A percentile compares a stretch with the other conserved stretches of the same genome.
Evolutionary conservation across 2,329 filamentous ascomycete genomes (phyloP).

Genomic region (Didymosphaeria variabile): DNA sequence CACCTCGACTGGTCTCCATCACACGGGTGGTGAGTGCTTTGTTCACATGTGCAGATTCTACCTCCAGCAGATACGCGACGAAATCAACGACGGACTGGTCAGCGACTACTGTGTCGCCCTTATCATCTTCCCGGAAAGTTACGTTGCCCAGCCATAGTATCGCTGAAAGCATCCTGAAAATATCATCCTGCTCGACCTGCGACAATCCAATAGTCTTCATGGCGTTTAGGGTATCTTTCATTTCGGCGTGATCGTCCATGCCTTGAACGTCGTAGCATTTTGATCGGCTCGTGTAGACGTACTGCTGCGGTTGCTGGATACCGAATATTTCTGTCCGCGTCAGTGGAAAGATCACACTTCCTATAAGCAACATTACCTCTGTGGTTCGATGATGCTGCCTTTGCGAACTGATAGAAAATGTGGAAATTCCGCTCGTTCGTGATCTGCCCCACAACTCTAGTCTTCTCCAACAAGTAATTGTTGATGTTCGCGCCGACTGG

Average conservation of each 20-base stretch:
- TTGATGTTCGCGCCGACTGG: conserved; percentile 97
- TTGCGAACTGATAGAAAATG: conserved; percentile 99
- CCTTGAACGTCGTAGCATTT: conserved; percentile 95
- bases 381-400: conserved; percentile 88
- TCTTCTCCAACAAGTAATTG: conserved; percentile 96
- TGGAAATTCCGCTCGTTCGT: conserved; percentile 97
- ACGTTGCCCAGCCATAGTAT: conserved; percentile 96
- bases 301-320: conserved; percentile 89
- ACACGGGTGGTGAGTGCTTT: conserved; percentile 90
- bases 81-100: conserved; percentile 95
- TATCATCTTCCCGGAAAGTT: conserved; percentile 87
- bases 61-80: conserved; percentile 90
- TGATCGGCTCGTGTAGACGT: conserved; percentile 90
- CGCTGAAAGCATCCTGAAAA: conserved; percentile 93
- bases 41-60: conserved; percentile 80
- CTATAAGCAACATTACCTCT: conserved; percentile 58
- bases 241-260: conserved; percentile 91
- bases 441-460: conserved; percentile 94
- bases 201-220: conserved; percentile 94
- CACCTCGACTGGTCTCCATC: conserved; percentile 74
- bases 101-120: conserved; percentile 83
- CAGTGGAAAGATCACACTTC: conserved; percentile 17
- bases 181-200: conserved; percentile 90
- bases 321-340: conserved; percentile 74
- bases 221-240: conserved; percentile 86